Percentiles rank a stretch among this genome's conserved stretches.
phyloP scores from a whole-genome alignment of 1,284 basidiomycete species.

The Dichomitus squalens region DNA sequence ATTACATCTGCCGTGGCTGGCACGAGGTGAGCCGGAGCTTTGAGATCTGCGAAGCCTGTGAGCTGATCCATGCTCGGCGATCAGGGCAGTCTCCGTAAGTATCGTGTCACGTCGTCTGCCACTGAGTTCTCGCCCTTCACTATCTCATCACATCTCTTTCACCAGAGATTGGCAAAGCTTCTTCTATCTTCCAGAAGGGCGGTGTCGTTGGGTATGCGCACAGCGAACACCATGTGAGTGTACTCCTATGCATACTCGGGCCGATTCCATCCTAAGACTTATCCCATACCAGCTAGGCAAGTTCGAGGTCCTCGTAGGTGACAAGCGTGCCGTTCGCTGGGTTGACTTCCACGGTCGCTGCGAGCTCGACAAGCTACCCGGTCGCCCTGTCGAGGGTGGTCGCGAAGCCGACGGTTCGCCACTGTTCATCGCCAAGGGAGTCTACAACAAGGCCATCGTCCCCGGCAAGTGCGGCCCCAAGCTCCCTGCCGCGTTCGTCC shows the following conservation, averaged over 20 bases:
- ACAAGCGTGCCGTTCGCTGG: slow-evolving; percentile 61
- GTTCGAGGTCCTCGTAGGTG: slow-evolving; percentile 72
- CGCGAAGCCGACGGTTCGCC: slow-evolving; percentile 60
- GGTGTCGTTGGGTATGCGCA: slow-evolving; percentile 61
- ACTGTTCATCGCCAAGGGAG: slow-evolving; percentile 63
- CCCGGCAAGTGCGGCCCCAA: slow-evolving; percentile 66
- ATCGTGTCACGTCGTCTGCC: background rate
- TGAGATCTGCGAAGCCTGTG: slow-evolving; percentile 12
- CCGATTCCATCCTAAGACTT: background rate
- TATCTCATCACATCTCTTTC: slow-evolving; percentile 12
- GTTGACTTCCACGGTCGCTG: slow-evolving; percentile 49
- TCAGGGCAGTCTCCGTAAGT: slow-evolving; percentile 61
- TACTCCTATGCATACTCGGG: background rate
- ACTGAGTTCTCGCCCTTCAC: background rate
- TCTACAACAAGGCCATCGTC: slow-evolving; percentile 50
- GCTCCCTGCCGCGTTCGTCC: slow-evolving; percentile 57
- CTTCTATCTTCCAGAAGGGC: slow-evolving; percentile 55
- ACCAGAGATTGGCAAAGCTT: slow-evolving; percentile 70
- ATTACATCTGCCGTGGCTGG: slow-evolving; percentile 65
- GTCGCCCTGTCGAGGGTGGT: slow-evolving; percentile 66
- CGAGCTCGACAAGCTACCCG: slow-evolving; percentile 44
- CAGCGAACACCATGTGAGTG: slow-evolving; percentile 57
- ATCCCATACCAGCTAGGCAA: slow-evolving; percentile 45
- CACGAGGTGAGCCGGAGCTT: slow-evolving; percentile 47
- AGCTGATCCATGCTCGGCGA: slow-evolving; percentile 7